A percentile compares a stretch with the other conserved stretches of the same genome.
Conservation (phyloP, 257 asterid genomes). For the Paulownia fortunei region DNA sequence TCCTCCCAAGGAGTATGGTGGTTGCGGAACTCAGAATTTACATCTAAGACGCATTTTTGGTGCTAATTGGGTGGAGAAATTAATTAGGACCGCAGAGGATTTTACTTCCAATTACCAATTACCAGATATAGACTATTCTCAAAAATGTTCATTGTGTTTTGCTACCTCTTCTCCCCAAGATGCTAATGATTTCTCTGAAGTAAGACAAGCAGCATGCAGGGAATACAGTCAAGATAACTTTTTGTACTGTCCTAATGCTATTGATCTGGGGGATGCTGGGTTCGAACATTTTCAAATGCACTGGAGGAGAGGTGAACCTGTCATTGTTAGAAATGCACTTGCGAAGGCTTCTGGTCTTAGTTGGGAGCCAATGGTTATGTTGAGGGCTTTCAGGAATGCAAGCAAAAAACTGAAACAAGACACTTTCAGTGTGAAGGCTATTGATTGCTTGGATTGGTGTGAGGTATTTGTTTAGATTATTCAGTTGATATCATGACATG, state of each 20-base stretch:
- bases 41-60: constrained; percentile 57
- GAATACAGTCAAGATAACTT: constrained; percentile 56
- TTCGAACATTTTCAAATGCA: constrained; percentile 79
- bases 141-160: constrained; percentile 52
- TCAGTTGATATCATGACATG: background rate
- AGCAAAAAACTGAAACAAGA: constrained; percentile 59
- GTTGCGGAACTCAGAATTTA: constrained; percentile 68
- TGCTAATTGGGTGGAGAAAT: constrained; percentile 58
- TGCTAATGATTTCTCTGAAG: constrained; percentile 28
- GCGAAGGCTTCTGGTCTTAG: constrained; percentile 74
- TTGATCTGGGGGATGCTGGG: constrained; percentile 46
- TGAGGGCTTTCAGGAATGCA: constrained; percentile 80
- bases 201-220: constrained; percentile 69
- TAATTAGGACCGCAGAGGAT: constrained; percentile 58
- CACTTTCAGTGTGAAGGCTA: constrained; percentile 61
- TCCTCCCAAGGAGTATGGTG: constrained; percentile 74
- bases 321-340: constrained; percentile 61
- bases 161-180: constrained; percentile 29
- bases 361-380: constrained; percentile 93
- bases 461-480: constrained; percentile 56
- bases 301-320: constrained; percentile 90
- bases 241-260: constrained; percentile 73
- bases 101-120: constrained; percentile 46
- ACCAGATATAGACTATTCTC: constrained; percentile 46
- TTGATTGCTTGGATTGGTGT: constrained; percentile 87